Evolutionary conservation across 176 grass and related monocot species (phyloP), one percentile per base, ranked within the genome.

Genomic region (Saccharum spontaneum): DNA sequence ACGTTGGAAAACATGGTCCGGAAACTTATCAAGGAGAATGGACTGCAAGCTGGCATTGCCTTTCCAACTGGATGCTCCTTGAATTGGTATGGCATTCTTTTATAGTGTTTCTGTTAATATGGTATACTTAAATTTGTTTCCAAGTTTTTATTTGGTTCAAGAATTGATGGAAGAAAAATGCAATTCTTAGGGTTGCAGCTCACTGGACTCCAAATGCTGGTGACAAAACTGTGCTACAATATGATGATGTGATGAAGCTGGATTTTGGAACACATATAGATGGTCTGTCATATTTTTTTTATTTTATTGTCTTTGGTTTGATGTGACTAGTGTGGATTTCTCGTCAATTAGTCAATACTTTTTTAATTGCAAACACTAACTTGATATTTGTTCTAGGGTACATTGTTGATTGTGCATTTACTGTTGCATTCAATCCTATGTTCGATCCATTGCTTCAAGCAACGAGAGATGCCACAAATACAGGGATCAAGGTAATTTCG

Each of bases 201-300:
- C 97, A 99, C 80, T 99, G 97, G 97, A 96, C 97, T 78, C 97
- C 97, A 45, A 99, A 99, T 87, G 90, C 97, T 82, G 97, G 97
- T 68, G 93, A 99, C 86, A 95, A 92, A 90, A 95, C 97, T 79
- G 90, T 94, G 45, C 89, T 99, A 24, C 97, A 94, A 63, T 99
- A 96, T 70, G 93, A 99, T 89, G 97, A 99, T 89, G 97, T 99
- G 82, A 99, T 99, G 97, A 99, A 99, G 77, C 74, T 99, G 67
- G 97, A 99, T 92, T 99, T 96, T 92, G 97, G 97, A 61, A 96
- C 97, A 79, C 97, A 99, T 50, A 85, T 99, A 75, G 93, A 99
- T 89, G 97, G 97, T 99, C 10, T 50, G 69, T 34, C 68, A 75
- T 46, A 72, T 76, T 80, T 82, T 67, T 37, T 83, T 77, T 75